Percentiles rank a stretch among this genome's conserved stretches.
phyloP scores from a whole-genome alignment of 1,284 basidiomycete genomes.

The Coriolopsis trogii region DNA sequence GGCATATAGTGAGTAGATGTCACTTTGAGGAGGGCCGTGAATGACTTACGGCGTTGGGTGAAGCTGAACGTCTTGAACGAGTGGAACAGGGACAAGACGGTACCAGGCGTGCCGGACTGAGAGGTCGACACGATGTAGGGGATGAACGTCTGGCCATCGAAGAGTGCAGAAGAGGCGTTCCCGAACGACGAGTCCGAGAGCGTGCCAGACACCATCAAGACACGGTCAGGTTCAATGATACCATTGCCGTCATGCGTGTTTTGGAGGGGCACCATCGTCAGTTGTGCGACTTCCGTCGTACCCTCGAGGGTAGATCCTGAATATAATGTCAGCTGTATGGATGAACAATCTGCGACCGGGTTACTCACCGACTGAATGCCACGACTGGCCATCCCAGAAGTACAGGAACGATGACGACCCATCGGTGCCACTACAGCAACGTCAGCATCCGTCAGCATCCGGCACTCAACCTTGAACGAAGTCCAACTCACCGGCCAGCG shows the following conservation, averaged over 20 bases:
- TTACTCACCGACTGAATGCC: conserved; percentile 69
- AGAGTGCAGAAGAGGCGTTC: conserved; percentile 84
- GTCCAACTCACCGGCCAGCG: conserved; percentile 70
- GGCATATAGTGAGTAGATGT: conserved; percentile 10
- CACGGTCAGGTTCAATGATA: conserved; percentile 83
- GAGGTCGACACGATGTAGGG: conserved; percentile 84
- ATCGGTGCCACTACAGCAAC: conserved; percentile 41
- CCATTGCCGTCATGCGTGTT: conserved; percentile 69
- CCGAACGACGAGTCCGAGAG: conserved; percentile 74
- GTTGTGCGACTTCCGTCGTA: conserved; percentile 73
- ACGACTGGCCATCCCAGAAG: conserved; percentile 81
- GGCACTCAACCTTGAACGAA: background rate
- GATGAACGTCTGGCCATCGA: conserved; percentile 82
- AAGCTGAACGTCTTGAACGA: conserved; percentile 82
- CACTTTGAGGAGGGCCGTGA: background rate
- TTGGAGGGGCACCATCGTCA: conserved; percentile 89
- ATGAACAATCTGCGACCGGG: background rate
- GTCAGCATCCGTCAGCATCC: background rate
- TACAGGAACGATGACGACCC: conserved; percentile 72
- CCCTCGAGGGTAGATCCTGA: conserved; percentile 57
- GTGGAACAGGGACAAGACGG: conserved; percentile 80
- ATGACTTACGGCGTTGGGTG: conserved; percentile 62
- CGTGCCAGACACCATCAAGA: conserved; percentile 89
- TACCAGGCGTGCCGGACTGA: conserved; percentile 69
- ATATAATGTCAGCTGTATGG: background rate